A percentile compares a stretch with the other conserved stretches of the same genome.
Evolutionary conservation across 1,284 basidiomycete species (phyloP).

Genomic region (Agroathelia rolfsii): DNA sequence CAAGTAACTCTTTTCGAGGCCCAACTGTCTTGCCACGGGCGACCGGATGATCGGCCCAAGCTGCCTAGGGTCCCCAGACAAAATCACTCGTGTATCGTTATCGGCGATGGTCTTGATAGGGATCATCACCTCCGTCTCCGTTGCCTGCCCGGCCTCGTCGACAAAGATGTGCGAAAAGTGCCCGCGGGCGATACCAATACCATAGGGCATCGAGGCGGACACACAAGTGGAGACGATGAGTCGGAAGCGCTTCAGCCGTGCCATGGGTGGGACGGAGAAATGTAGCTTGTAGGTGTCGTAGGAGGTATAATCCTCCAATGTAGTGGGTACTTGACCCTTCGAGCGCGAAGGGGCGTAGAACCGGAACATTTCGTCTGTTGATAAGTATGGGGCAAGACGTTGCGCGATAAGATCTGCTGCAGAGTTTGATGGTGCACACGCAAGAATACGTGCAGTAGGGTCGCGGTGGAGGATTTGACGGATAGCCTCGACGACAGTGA

Average conservation of each 20-base stretch:
- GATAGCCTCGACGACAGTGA: constrained; percentile 58
- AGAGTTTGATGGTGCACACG: constrained; percentile 56
- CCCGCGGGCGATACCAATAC: constrained; percentile 33
- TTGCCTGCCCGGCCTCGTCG: constrained; percentile 35
- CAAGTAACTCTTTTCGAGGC: constrained; percentile 44
- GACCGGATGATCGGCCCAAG: constrained; percentile 54
- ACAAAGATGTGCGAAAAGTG: constrained; percentile 30
- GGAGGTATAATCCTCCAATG: constrained; percentile 32
- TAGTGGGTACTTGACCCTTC: constrained; percentile 31
- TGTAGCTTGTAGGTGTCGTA: constrained; percentile 26
- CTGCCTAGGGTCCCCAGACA: constrained; percentile 56
- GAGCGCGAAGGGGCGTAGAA: constrained; percentile 54
- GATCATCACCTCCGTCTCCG: constrained; percentile 51
- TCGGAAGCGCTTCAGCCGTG: constrained; percentile 32
- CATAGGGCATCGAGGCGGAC: constrained; percentile 44
- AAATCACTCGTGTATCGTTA: constrained; percentile 39
- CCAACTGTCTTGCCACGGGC: constrained; percentile 34
- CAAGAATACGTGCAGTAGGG: constrained; percentile 40
- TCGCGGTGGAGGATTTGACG: constrained; percentile 38
- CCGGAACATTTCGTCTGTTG: constrained; percentile 37
- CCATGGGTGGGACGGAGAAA: constrained; percentile 36
- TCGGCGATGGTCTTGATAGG: constrained; percentile 46
- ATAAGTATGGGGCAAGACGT: constrained; percentile 32
- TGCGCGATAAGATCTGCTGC: constrained; percentile 51
- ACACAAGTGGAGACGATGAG: constrained; percentile 55